Evolutionary conservation across 2,329 filamentous ascomycete species (phyloP).

Genomic region (Pestalotiopsis sp.): DNA sequence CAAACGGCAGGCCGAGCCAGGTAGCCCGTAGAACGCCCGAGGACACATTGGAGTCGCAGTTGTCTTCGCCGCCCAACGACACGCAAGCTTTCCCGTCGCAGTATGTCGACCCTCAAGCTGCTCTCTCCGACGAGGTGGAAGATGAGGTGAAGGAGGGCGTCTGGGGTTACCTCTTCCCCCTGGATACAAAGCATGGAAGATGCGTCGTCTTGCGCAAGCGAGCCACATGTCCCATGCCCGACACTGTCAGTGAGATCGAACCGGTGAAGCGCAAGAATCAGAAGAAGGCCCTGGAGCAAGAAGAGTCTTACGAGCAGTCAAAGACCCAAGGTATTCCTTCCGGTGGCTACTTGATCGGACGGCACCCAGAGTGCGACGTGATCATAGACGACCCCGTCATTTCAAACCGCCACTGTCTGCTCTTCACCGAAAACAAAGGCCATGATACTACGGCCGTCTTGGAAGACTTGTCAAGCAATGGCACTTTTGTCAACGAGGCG

Average conservation of each 20-base stretch:
- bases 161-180: slow-evolving; percentile 91
- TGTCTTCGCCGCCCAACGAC: slow-evolving; percentile 68
- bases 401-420: slow-evolving; percentile 81
- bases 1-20: slow-evolving; percentile 61
- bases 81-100: slow-evolving; percentile 70
- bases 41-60: slow-evolving; percentile 43
- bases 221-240: slow-evolving; percentile 67
- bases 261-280: slow-evolving; percentile 43
- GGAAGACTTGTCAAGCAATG: slow-evolving; percentile 94
- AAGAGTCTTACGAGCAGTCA: slow-evolving; percentile 64
- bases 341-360: slow-evolving; percentile 86
- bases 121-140: slow-evolving; percentile 79
- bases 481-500: slow-evolving; percentile 93
- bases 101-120: slow-evolving; percentile 71
- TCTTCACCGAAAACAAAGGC: slow-evolving; percentile 66
- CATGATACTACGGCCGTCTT: slow-evolving; percentile 71
- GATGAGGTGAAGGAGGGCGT: slow-evolving; percentile 85
- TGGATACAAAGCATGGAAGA: slow-evolving; percentile 71
- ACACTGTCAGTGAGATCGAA: slow-evolving; percentile 42
- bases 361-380: slow-evolving; percentile 90
- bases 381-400: slow-evolving; percentile 77
- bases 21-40: slow-evolving; percentile 53
- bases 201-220: slow-evolving; percentile 76
- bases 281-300: slow-evolving; percentile 53
- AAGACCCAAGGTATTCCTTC: slow-evolving; percentile 67